phyloP scores from a whole-genome alignment of 441 rosid genomes.

The Aquilaria agallochum region DNA sequence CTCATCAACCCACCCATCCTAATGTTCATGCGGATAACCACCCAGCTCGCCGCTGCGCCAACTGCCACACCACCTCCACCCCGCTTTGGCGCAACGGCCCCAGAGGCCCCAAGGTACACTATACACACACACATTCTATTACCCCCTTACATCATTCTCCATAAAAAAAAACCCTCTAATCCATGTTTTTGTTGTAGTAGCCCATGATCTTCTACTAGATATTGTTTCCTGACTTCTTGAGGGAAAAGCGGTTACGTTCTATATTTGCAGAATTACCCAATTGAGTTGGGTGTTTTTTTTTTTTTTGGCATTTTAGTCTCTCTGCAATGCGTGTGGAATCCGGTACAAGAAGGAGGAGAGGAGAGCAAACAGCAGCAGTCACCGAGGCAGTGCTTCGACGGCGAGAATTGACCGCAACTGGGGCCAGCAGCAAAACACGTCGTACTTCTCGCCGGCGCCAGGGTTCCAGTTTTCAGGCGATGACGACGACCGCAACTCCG shows the following conservation, averaged over 20 bases:
- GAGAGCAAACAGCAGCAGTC: constrained; percentile 41
- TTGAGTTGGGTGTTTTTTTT: no score
- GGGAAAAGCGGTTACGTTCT: no score
- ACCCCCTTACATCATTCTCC: no score
- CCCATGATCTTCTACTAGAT: no score
- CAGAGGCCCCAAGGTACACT: constrained; percentile 86
- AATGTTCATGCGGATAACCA: constrained; percentile 29
- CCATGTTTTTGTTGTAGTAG: no score
- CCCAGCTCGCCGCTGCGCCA: constrained; percentile 93
- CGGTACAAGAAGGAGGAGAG: constrained; percentile 98
- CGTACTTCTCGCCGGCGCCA: constrained; percentile 47
- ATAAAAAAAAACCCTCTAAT: no score
- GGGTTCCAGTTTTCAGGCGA: constrained; percentile 79
- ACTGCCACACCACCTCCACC: constrained; percentile 96
- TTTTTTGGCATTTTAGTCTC: constrained; percentile 44
- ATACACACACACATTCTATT: no score
- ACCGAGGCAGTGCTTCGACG: constrained; percentile 19
- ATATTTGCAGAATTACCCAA: no score
- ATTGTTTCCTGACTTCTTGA: no score
- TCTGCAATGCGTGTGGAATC: constrained; percentile 98
- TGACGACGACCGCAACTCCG: constrained; percentile 29
- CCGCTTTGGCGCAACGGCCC: constrained; percentile 99
- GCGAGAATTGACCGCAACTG: constrained; percentile 37
- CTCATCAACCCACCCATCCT: constrained; percentile 15
- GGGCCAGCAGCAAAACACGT: constrained; percentile 61